These are phyloP conservation scores for Kalanchoe fedtschenkoi DNA, from an alignment of 164 flowering plant species.

Conservation along the genomic window DNA sequence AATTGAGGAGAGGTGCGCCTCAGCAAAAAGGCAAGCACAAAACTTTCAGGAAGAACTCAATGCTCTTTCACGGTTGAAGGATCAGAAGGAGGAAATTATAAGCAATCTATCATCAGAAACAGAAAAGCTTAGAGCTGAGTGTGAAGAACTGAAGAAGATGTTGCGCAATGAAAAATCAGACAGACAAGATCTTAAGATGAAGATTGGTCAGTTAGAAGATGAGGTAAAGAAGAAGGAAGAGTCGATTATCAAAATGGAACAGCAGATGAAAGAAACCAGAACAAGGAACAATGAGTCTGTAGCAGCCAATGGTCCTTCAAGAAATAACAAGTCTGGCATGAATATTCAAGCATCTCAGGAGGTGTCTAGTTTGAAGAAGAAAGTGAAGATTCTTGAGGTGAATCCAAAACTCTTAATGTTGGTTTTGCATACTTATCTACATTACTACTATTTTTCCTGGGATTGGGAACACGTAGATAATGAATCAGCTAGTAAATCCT, in stretches of 20 bases:
- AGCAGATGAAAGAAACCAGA: slow-evolving; percentile 1
- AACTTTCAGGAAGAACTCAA: slow-evolving; percentile 29
- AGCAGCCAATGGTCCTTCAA: slow-evolving; percentile 5
- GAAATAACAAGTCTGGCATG: neutral
- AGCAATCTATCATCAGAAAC: slow-evolving; percentile 30
- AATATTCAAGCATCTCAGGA: slow-evolving; percentile 7
- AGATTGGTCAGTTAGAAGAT: slow-evolving; percentile 13
- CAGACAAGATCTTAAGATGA: slow-evolving; percentile 21
- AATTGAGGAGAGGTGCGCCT: slow-evolving; percentile 28
- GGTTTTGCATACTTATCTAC: neutral
- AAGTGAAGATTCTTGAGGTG: slow-evolving; percentile 9
- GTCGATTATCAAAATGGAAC: slow-evolving; percentile 8
- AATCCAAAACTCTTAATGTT: neutral
- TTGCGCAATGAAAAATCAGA: slow-evolving; percentile 14
- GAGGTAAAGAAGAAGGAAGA: slow-evolving; percentile 21
- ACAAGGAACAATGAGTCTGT: slow-evolving; percentile 3
- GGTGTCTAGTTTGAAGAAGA: slow-evolving; percentile 11
- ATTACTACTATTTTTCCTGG: neutral
- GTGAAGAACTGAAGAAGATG: slow-evolving; percentile 29
- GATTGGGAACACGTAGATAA: neutral
- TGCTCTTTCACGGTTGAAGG: slow-evolving; percentile 24
- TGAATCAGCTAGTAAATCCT: neutral
- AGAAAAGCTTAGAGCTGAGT: slow-evolving; percentile 34
- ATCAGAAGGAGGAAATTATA: slow-evolving; percentile 37
- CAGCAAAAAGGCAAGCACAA: slow-evolving; percentile 35